phyloP scores from a whole-genome alignment of 1,284 basidiomycete genomes.

The Papiliotrema nemorosa region DNA sequence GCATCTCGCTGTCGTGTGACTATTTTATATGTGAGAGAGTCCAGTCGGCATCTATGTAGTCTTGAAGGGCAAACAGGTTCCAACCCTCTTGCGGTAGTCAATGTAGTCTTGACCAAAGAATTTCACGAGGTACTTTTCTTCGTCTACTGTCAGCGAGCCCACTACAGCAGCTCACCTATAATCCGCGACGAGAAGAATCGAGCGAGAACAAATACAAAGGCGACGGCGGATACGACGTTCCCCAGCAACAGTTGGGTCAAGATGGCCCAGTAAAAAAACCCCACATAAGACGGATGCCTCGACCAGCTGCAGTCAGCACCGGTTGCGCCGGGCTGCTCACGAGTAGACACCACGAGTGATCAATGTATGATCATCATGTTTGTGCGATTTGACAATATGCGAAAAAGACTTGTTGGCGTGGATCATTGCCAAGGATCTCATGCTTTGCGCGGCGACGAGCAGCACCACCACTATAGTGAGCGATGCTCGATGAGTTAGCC shows the following conservation, averaged over 20 bases:
- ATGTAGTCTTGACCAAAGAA: conserved; percentile 82
- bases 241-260: conserved; percentile 91
- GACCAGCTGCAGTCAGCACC: conserved; percentile 59
- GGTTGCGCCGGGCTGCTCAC: conserved; percentile 53
- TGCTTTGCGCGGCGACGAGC: conserved; percentile 66
- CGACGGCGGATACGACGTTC: conserved; percentile 64
- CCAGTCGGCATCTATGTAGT: neutral
- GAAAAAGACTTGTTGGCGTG: conserved; percentile 91
- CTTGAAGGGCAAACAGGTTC: conserved; percentile 63
- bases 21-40: neutral
- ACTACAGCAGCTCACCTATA: conserved; percentile 56
- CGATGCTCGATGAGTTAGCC: neutral
- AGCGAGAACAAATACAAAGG: conserved; percentile 61
- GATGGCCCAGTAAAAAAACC: conserved; percentile 91
- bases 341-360: conserved; percentile 82
- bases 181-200: conserved; percentile 83
- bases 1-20: neutral
- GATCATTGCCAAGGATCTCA: conserved; percentile 91
- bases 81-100: conserved; percentile 64
- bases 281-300: conserved; percentile 93
- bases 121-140: conserved; percentile 65
- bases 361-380: conserved; percentile 68
- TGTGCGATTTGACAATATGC: conserved; percentile 70
- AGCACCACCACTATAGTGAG: conserved; percentile 41
- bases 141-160: conserved; percentile 53